These are phyloP conservation scores for Ogataea wickerhamii DNA, from an alignment of 805 yeast genomes.

Conservation along the genomic window DNA sequence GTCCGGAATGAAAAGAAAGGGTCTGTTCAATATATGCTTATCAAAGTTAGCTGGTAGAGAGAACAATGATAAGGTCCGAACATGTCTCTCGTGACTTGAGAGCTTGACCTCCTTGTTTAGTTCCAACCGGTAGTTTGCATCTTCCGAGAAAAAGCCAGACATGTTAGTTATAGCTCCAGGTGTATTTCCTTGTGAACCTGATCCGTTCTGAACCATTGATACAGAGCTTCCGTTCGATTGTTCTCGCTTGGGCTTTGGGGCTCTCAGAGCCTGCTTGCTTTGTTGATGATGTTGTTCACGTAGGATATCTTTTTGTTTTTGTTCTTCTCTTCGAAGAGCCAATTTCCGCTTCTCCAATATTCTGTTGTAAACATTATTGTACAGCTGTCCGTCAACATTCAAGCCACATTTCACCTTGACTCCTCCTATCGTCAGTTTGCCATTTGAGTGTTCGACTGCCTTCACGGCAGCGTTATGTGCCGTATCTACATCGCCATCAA, in stretches of 20 bases:
- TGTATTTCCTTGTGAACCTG: not conserved
- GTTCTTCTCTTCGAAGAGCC: constrained; percentile 29
- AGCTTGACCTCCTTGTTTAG: constrained; percentile 8
- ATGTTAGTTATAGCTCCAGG: not conserved
- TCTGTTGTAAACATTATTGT: constrained; percentile 30
- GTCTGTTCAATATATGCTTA: constrained; percentile 50
- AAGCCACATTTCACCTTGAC: constrained; percentile 49
- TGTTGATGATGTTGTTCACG: not conserved
- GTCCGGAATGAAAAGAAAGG: constrained; percentile 54
- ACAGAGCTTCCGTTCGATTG: not conserved
- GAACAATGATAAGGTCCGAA: constrained; percentile 23
- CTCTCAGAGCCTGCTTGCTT: not conserved
- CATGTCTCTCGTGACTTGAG: constrained; percentile 32
- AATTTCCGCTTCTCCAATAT: constrained; percentile 35
- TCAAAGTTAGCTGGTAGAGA: constrained; percentile 47
- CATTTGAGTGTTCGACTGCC: constrained; percentile 41
- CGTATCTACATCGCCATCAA: constrained; percentile 51
- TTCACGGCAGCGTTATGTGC: constrained; percentile 45
- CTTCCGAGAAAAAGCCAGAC: not conserved
- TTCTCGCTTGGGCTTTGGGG: not conserved
- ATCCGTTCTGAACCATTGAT: not conserved
- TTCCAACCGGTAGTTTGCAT: not conserved
- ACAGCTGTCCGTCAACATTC: constrained; percentile 41
- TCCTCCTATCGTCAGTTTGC: constrained; percentile 48
- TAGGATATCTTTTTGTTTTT: constrained; percentile 1